Percentiles rank a stretch among this genome's conserved stretches.
These are phyloP conservation scores for Diphasiastrum complanatum DNA, from an alignment of 83 land plant genomes.

Conservation along the genomic window DNA sequence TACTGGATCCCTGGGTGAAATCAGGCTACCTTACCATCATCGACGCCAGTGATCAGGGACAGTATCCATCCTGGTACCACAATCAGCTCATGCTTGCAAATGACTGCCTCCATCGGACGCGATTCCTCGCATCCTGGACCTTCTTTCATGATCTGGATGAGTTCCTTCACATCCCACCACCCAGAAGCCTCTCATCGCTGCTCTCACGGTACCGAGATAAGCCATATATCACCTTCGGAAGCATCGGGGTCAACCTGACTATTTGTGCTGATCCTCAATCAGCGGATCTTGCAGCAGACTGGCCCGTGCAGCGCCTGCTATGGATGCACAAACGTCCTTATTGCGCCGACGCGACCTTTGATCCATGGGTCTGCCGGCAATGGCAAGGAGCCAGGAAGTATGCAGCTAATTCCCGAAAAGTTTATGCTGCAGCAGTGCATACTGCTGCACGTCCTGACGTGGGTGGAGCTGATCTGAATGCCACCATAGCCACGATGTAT, in stretches of 20 bases:
- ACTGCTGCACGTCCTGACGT: constrained; percentile 3
- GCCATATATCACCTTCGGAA: constrained; percentile 17
- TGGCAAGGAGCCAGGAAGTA: constrained; percentile 4
- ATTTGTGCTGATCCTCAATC: background rate
- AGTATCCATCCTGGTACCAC: constrained; percentile 13
- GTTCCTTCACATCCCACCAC: constrained; percentile 12
- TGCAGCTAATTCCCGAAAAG: background rate
- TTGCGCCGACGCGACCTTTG: background rate
- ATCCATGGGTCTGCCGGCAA: constrained; percentile 13
- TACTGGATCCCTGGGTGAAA: background rate
- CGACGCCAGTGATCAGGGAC: background rate
- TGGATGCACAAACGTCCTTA: constrained; percentile 9
- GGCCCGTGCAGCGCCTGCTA: constrained; percentile 15
- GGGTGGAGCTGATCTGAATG: constrained; percentile 16
- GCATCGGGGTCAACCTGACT: background rate
- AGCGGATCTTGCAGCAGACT: background rate
- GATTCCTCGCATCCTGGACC: constrained; percentile 9
- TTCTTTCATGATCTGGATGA: constrained; percentile 21
- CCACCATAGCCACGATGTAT: background rate
- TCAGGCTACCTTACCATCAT: constrained; percentile 19
- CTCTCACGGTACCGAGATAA: background rate
- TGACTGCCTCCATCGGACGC: constrained; percentile 15
- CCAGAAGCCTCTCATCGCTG: constrained; percentile 2
- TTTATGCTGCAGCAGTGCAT: constrained; percentile 11
- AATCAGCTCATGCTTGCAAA: constrained; percentile 17